These are phyloP conservation scores for Claviceps sp. DNA, from an alignment of 2,329 filamentous ascomycete species.

Conservation along the genomic window DNA sequence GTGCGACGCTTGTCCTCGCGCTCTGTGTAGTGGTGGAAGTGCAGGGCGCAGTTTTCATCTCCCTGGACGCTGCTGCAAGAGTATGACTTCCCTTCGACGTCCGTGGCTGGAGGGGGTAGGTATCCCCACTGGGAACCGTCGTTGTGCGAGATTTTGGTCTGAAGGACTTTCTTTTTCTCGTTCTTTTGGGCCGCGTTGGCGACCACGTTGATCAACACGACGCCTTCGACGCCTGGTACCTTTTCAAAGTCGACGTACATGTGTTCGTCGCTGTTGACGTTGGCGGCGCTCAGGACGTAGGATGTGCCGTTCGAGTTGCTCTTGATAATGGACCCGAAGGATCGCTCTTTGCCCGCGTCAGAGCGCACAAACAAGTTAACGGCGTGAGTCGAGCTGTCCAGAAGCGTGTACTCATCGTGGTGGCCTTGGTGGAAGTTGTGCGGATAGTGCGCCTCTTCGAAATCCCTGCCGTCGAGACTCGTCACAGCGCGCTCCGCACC, in stretches of 20 bases:
- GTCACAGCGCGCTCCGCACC: slow-evolving; percentile 63
- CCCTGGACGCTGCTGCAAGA: slow-evolving; percentile 49
- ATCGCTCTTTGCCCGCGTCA: slow-evolving; percentile 46
- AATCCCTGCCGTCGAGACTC: slow-evolving; percentile 72
- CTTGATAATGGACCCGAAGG: slow-evolving; percentile 84
- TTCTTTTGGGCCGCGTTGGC: slow-evolving; percentile 57
- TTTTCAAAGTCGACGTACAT: slow-evolving; percentile 95
- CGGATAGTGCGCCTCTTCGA: slow-evolving; percentile 77
- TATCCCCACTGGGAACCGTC: slow-evolving; percentile 81
- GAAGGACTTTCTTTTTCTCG: slow-evolving; percentile 74
- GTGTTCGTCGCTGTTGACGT: slow-evolving; percentile 64
- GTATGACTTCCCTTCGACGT: slow-evolving; percentile 59
- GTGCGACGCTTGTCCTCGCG: slow-evolving; percentile 68
- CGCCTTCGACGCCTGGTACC: slow-evolving; percentile 81
- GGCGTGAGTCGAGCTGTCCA: slow-evolving; percentile 89
- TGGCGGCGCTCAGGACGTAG: slow-evolving; percentile 70
- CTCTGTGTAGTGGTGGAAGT: slow-evolving; percentile 94
- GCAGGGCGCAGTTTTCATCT: slow-evolving; percentile 62
- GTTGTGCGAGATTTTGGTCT: slow-evolving; percentile 90
- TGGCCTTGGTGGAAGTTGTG: slow-evolving; percentile 67
- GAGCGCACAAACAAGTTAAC: slow-evolving; percentile 89
- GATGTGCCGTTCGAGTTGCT: slow-evolving; percentile 97
- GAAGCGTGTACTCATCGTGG: slow-evolving; percentile 76
- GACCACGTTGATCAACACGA: slow-evolving; percentile 77
- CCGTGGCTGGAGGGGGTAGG: slow-evolving; percentile 56